A percentile compares a stretch with the other conserved stretches of the same genome.
These are phyloP conservation scores for Thelonectria discophora DNA, from an alignment of 2,329 filamentous ascomycete species.

Conservation along the genomic window DNA sequence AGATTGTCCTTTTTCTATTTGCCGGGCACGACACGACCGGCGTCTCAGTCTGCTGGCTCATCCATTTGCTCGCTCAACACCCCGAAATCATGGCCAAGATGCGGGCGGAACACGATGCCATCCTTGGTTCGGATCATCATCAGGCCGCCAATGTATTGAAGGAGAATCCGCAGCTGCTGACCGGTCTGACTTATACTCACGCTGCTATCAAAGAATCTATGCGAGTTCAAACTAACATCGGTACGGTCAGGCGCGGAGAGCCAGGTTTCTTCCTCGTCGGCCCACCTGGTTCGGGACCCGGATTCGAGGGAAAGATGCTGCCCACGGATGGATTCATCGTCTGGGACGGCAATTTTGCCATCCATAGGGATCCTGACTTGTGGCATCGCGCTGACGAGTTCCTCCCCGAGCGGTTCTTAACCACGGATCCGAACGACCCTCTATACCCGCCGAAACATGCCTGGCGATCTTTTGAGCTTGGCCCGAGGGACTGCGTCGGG, in stretches of 20 bases:
- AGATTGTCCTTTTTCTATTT: constrained; percentile 50
- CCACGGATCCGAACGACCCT: constrained; percentile 27
- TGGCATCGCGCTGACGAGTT: constrained; percentile 31
- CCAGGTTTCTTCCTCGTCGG: constrained; percentile 42
- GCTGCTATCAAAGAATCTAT: constrained; percentile 51
- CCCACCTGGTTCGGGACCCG: constrained; percentile 20
- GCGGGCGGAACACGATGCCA: constrained; percentile 48
- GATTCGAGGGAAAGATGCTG: constrained; percentile 29
- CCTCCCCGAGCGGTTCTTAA: constrained; percentile 33
- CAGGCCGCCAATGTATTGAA: constrained; percentile 31
- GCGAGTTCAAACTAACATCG: constrained; percentile 43
- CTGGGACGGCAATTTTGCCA: constrained; percentile 29
- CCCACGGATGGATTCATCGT: constrained; percentile 44
- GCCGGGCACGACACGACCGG: constrained; percentile 51
- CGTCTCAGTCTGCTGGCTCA: constrained; percentile 47
- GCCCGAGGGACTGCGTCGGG: constrained; percentile 64
- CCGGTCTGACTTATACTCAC: constrained; percentile 48
- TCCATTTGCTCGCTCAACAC: constrained; percentile 44
- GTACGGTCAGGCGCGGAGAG: constrained; percentile 28
- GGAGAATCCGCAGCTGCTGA: constrained; percentile 39
- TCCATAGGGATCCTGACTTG: constrained; percentile 27
- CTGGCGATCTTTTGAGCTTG: constrained; percentile 63
- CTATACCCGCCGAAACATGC: constrained; percentile 46
- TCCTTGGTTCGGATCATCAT: constrained; percentile 44
- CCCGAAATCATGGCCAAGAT: constrained; percentile 44